These are phyloP conservation scores for Pythium monospermum DNA, from an alignment of 352 stramenopile genomes.

Conservation along the genomic window DNA sequence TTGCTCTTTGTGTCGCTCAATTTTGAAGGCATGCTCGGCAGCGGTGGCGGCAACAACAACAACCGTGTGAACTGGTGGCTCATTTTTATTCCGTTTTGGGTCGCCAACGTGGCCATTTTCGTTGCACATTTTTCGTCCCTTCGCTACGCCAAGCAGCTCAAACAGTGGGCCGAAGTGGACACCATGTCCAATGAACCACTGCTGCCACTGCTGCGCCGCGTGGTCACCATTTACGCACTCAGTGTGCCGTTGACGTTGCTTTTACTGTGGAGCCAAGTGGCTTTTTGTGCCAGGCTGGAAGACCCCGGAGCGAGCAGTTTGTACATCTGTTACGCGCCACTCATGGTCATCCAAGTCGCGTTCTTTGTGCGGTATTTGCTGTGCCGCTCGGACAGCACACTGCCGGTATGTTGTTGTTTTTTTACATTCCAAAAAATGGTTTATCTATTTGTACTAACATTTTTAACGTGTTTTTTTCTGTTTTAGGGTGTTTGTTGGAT, in stretches of 20 bases:
- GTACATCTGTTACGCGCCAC: slow-evolving; percentile 74
- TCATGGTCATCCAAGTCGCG: slow-evolving; percentile 78
- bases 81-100: slow-evolving; percentile 76
- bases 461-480: slow-evolving; percentile 6
- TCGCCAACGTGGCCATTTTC: slow-evolving; percentile 59
- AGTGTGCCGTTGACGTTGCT: slow-evolving; percentile 64
- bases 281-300: slow-evolving; percentile 71
- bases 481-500: slow-evolving; percentile 70
- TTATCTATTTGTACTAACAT: not conserved
- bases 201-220: slow-evolving; percentile 64
- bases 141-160: slow-evolving; percentile 55
- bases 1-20: slow-evolving; percentile 73
- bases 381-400: slow-evolving; percentile 66
- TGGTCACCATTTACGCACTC: slow-evolving; percentile 72
- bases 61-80: slow-evolving; percentile 73
- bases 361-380: slow-evolving; percentile 81
- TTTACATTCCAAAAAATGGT: too few relatives aligned
- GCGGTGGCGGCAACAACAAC: too few relatives aligned
- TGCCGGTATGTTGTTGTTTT: slow-evolving; percentile 70
- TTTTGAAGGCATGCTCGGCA: slow-evolving; percentile 67
- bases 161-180: slow-evolving; percentile 73
- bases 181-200: slow-evolving; percentile 79
- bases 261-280: slow-evolving; percentile 77
- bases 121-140: slow-evolving; percentile 60
- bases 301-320: slow-evolving; percentile 46